Conservation (phyloP, 306 rosid genomes). For the Prunus fruticosa region DNA sequence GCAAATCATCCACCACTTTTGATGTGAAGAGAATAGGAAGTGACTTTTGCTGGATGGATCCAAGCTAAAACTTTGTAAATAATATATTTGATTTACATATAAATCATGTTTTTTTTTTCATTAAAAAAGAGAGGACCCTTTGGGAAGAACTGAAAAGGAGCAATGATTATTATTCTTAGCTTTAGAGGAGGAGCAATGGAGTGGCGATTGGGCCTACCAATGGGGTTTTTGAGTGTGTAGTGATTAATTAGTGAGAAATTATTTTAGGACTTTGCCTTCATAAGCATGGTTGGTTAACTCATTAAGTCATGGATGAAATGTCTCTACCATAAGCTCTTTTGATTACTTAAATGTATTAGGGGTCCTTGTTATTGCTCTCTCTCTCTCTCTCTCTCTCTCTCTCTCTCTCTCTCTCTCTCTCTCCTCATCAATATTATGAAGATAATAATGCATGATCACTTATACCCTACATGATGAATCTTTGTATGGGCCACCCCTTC, state of each 20-base stretch:
- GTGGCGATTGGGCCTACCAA: conserved; percentile 56
- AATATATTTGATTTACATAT: conserved; percentile 45
- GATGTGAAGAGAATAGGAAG: conserved; percentile 60
- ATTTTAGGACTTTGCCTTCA: conserved; percentile 43
- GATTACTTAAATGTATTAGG: conserved; percentile 23
- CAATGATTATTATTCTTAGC: conserved; percentile 76
- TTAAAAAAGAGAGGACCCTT: conserved; percentile 20
- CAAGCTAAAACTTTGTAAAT: conserved; percentile 78
- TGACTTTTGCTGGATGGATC: conserved; percentile 92
- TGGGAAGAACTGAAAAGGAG: conserved; percentile 38
- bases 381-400: conserved; percentile 2
- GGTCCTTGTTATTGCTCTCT: conserved; percentile 18
- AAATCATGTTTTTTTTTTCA: neutral
- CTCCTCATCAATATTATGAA: neutral
- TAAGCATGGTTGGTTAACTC: conserved; percentile 82
- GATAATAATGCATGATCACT: conserved; percentile 13
- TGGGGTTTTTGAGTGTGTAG: conserved; percentile 17
- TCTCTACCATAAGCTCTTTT: conserved; percentile 49
- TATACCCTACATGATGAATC: conserved; percentile 27
- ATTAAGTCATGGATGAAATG: conserved; percentile 89
- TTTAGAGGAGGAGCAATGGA: conserved; percentile 94
- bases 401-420: conserved; percentile 10
- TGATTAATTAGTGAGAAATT: conserved; percentile 34
- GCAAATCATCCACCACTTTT: conserved; percentile 71
- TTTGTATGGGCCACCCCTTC: conserved; percentile 22